phyloP scores from a whole-genome alignment of 495 filamentous ascomycete genomes.

The Talaromyces borbonicus region DNA sequence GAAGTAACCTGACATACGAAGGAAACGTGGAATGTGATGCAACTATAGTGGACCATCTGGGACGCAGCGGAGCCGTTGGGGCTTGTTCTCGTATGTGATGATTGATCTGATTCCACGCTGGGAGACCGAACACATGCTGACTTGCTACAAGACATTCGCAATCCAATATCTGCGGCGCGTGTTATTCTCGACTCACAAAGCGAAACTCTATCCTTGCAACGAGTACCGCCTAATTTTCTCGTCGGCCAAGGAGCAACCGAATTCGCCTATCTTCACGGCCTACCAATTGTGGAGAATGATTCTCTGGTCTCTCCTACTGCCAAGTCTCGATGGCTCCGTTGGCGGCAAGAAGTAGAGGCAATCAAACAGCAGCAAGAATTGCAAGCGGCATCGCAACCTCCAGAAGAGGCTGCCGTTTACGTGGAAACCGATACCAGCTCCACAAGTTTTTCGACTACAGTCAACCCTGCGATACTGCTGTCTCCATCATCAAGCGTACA shows the following conservation, averaged over 20 bases:
- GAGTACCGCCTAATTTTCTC: conserved; percentile 88
- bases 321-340: conserved; percentile 60
- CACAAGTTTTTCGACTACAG: not conserved
- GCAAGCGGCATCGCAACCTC: not conserved
- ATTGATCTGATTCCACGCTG: not conserved
- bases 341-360: conserved; percentile 62
- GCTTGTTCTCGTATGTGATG: conserved; percentile 68
- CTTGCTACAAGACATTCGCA: conserved; percentile 61
- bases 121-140: not conserved
- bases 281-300: conserved; percentile 61
- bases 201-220: conserved; percentile 61
- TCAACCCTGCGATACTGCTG: conserved; percentile 8
- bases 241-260: conserved; percentile 73
- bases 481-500: conserved; percentile 5
- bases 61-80: conserved; percentile 85
- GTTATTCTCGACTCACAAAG: conserved; percentile 67
- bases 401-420: not conserved
- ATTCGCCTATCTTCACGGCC: conserved; percentile 70
- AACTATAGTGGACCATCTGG: conserved; percentile 79
- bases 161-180: conserved; percentile 82
- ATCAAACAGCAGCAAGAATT: conserved; percentile 21
- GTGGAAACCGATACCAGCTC: not conserved
- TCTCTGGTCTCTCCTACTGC: conserved; percentile 64
- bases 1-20: conserved; percentile 87
- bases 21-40: conserved; percentile 92